Percentiles rank a stretch among this genome's conserved stretches.
phyloP scores from a whole-genome alignment of 305 asterid genomes.

The Ilex paraguariensis region DNA sequence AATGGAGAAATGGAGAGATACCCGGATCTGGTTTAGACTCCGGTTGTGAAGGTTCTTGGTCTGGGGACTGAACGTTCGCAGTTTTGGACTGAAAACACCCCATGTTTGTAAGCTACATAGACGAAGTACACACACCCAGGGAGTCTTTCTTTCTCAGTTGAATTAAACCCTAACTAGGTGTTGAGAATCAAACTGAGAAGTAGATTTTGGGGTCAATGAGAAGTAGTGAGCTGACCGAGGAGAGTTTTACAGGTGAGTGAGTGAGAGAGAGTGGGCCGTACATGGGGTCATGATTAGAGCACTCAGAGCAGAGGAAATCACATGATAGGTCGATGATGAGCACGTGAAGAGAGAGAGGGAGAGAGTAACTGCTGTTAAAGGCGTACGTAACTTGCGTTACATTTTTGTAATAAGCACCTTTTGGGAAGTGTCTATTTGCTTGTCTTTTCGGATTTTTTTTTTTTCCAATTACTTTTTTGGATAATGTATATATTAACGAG shows the following conservation, averaged over 20 bases:
- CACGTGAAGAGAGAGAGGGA: slow-evolving; percentile 74
- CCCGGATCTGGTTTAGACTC: slow-evolving; percentile 95
- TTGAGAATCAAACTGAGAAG: slow-evolving; percentile 11
- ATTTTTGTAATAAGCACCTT: no score
- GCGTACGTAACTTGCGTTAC: no score
- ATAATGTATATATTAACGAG: no score
- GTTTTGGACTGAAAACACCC: slow-evolving; percentile 99
- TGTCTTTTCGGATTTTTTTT: no score
- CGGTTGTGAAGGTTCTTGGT: slow-evolving; percentile 62
- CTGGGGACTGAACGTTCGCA: slow-evolving; percentile 87
- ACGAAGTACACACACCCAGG: slow-evolving; percentile 12
- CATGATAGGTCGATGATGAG: slow-evolving; percentile 63
- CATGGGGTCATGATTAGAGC: slow-evolving; percentile 19
- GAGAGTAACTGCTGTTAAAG: no score
- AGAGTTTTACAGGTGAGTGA: background rate
- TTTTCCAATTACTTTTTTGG: no score
- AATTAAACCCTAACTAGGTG: slow-evolving; percentile 16
- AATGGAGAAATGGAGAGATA: slow-evolving; percentile 21
- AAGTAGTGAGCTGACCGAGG: slow-evolving; percentile 6
- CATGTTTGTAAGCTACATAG: slow-evolving; percentile 54
- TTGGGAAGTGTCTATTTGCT: no score
- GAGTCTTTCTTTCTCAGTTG: background rate
- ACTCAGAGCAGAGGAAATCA: slow-evolving; percentile 26
- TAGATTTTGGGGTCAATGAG: slow-evolving; percentile 14
- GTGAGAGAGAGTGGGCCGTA: slow-evolving; percentile 5